phyloP scores from a whole-genome alignment of 306 rosid genomes.

The Corylus avellana region DNA sequence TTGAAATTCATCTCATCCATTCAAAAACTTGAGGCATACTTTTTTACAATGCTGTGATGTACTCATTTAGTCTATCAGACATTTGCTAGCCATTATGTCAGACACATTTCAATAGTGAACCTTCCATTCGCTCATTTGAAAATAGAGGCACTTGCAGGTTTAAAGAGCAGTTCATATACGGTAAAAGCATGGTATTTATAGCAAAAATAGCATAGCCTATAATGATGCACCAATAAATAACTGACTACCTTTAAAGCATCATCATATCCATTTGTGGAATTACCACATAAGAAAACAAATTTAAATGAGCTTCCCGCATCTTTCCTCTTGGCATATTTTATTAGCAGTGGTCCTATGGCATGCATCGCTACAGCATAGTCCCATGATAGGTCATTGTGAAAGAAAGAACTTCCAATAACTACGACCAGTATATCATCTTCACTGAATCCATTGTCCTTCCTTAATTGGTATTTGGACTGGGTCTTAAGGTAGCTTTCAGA shows the following conservation, averaged over 20 bases:
- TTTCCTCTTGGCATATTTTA: conserved; percentile 71
- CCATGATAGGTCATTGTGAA: conserved; percentile 72
- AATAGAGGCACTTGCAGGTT: conserved; percentile 4
- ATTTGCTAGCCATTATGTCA: neutral
- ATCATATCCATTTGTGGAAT: conserved; percentile 72
- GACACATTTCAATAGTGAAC: neutral
- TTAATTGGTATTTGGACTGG: conserved; percentile 66
- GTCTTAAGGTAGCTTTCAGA: conserved; percentile 62
- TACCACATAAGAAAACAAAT: conserved; percentile 87
- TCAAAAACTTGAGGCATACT: neutral
- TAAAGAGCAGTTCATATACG: conserved; percentile 2
- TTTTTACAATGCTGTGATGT: neutral
- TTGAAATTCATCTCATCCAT: neutral
- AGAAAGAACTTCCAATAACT: conserved; percentile 82
- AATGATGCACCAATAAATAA: conserved; percentile 25
- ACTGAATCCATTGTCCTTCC: conserved; percentile 57
- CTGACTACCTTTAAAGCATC: conserved; percentile 72
- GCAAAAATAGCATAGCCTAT: conserved; percentile 3
- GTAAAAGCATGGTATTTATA: neutral
- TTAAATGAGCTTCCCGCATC: conserved; percentile 65
- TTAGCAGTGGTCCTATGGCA: conserved; percentile 76
- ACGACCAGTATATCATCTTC: conserved; percentile 73
- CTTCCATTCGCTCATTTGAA: conserved; percentile 11
- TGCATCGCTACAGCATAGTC: conserved; percentile 97
- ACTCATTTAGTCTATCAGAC: neutral